These are phyloP conservation scores for Akanthomyces uredinophilus DNA, from an alignment of 2,329 filamentous ascomycete genomes.

Conservation along the genomic window DNA sequence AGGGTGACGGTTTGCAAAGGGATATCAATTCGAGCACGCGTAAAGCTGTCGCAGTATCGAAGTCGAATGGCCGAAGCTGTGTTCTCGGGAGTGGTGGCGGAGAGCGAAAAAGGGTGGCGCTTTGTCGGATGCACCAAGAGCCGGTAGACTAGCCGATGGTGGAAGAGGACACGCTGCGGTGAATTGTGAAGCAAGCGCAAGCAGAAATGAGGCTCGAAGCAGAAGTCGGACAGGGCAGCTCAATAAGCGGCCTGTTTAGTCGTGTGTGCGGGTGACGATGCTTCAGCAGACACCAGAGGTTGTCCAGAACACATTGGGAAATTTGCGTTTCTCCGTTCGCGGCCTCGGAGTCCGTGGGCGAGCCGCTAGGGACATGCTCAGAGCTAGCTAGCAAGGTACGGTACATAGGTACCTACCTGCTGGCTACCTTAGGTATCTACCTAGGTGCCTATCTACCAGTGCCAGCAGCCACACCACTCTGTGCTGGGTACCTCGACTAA, in stretches of 20 bases:
- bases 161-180: background rate
- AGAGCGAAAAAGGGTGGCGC: slow-evolving; percentile 7
- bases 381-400: background rate
- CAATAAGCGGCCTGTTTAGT: background rate
- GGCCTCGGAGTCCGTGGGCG: slow-evolving; percentile 31
- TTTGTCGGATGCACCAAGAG: slow-evolving; percentile 7
- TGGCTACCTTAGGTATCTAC: background rate
- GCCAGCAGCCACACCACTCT: background rate
- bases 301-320: slow-evolving; percentile 24
- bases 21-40: background rate
- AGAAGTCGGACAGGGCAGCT: background rate
- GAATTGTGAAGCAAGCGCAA: background rate
- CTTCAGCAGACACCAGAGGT: slow-evolving; percentile 16
- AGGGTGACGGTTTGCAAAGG: slow-evolving; percentile 47
- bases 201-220: background rate
- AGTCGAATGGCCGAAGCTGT: background rate
- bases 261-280: slow-evolving; percentile 1
- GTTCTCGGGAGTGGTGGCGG: background rate
- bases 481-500: background rate
- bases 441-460: background rate
- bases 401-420: background rate
- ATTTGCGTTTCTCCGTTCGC: slow-evolving; percentile 33
- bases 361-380: background rate
- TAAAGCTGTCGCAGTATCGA: background rate
- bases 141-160: background rate